Evolutionary conservation across 208 protist species (phyloP).

Genomic region (Borovskyia barvae): DNA sequence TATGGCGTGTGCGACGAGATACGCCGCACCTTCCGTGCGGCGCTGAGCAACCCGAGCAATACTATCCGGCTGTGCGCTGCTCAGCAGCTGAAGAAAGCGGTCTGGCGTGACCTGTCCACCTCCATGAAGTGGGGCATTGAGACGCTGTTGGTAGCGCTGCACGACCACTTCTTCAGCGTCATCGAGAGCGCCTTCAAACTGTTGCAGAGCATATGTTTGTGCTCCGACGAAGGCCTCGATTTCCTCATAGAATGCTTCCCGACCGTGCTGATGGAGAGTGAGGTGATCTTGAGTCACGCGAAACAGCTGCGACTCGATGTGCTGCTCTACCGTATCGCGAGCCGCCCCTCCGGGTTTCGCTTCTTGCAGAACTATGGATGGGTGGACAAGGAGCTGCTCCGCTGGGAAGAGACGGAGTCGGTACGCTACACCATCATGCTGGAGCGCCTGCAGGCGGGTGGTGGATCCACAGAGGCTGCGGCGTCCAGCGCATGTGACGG

Average conservation of each 20-base stretch:
- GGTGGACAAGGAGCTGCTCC: slow-evolving; percentile 77
- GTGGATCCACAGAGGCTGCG: slow-evolving; percentile 5
- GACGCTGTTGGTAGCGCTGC: slow-evolving; percentile 71
- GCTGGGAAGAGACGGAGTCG: slow-evolving; percentile 74
- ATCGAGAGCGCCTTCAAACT: slow-evolving; percentile 82
- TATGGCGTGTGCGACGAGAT: slow-evolving; percentile 90
- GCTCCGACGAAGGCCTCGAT: slow-evolving; percentile 81
- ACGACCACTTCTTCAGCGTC: slow-evolving; percentile 75
- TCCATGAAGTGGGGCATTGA: slow-evolving; percentile 89
- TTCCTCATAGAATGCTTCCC: slow-evolving; percentile 84
- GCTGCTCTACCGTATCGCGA: slow-evolving; percentile 82
- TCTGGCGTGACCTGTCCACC: slow-evolving; percentile 85
- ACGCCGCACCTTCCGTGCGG: slow-evolving; percentile 61
- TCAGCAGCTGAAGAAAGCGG: slow-evolving; percentile 65
- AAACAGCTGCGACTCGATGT: slow-evolving; percentile 56
- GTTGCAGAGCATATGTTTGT: slow-evolving; percentile 83
- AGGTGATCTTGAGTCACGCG: slow-evolving; percentile 66
- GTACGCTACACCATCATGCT: slow-evolving; percentile 52
- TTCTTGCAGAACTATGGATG: slow-evolving; percentile 87
- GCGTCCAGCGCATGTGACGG: neutral
- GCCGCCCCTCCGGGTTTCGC: slow-evolving; percentile 66
- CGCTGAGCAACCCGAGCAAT: slow-evolving; percentile 57
- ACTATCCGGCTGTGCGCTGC: slow-evolving; percentile 78
- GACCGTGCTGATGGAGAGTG: slow-evolving; percentile 82
- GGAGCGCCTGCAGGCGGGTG: slow-evolving; percentile 47